Base-by-base conservation (phyloP, 2,329 filamentous ascomycete species). In the Pyricularia grisea region DNA sequence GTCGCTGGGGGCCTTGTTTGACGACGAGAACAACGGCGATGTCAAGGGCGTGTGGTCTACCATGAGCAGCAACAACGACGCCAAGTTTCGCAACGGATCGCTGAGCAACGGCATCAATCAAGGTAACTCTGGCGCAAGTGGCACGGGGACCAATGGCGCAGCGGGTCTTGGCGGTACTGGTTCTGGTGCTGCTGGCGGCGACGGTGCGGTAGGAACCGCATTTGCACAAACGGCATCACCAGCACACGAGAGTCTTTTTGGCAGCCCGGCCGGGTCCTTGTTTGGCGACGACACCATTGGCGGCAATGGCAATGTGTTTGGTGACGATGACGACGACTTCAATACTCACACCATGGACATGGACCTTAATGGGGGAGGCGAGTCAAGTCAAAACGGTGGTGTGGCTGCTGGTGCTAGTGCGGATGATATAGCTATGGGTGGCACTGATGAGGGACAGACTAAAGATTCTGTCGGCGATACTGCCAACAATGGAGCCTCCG, bases 211-310 rank as follows among this genome's bases (percentile, higher is more conserved):
- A 23, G 86, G 87, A 84, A 77, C 84, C 76, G 82, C 88, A 73
- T 67, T 67, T 58, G 66, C 66, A 7, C 66, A 50, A 28, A 67
- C 36, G 25, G 65, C 65, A 83, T 88, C 89, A 55, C 92, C 90
- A 0, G 87, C 89, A 12, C 91, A 94, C 71, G 86, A 88, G 72
- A 97, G 92, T 66, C 82, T 97, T 0, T 97, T 97, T 75, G 91
- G 91, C 0, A 93, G 92, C 73, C 88, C 89, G 25, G 88, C 86
- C 0, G 93, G 93, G 65, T 97, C 93, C 2, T 83, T 99, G 1
- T 99, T 98, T 76, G 95, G 94, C 2, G 93, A 96, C 73, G 90
- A 86, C 68, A 73, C 81, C 11, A 79, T 81, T 17, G 77, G 89
- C 79, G 76, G 84, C 78, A 36, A 66, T n/a, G 66, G 66, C 7